Percentiles rank a stretch among this genome's conserved stretches.
Conservation (phyloP, 1,284 basidiomycete species). For the Microbotryomycetes sp. region DNA sequence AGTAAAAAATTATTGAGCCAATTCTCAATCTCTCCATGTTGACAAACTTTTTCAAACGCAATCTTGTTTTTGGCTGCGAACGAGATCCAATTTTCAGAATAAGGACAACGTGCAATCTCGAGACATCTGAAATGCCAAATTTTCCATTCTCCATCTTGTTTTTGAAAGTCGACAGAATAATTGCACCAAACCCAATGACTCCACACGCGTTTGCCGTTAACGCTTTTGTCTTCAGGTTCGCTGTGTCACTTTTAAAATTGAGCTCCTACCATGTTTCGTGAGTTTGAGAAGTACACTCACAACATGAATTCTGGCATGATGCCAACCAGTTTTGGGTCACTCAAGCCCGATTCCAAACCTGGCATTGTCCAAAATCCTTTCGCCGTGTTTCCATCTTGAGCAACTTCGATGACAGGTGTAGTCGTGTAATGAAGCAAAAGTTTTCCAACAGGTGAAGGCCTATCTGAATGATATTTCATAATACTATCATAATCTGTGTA, state of each 20-base stretch:
- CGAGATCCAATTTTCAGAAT: not conserved
- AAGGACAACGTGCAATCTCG: not conserved
- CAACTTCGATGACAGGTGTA: not conserved
- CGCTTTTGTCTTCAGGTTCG: not conserved
- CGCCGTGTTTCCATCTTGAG: not conserved
- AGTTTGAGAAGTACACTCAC: too few relatives aligned
- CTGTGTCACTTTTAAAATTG: too few relatives aligned
- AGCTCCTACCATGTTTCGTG: too few relatives aligned
- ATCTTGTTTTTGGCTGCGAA: not conserved
- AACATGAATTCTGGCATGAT: slow-evolving; percentile 4
- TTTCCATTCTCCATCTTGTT: slow-evolving; percentile 1
- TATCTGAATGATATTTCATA: not conserved
- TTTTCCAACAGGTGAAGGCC: slow-evolving; percentile 1
- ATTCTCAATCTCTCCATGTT: not conserved
- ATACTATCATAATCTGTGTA: not conserved
- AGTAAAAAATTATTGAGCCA: too few relatives aligned
- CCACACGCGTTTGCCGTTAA: not conserved
- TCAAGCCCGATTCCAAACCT: slow-evolving; percentile 1
- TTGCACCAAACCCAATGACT: slow-evolving; percentile 2
- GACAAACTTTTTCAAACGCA: not conserved
- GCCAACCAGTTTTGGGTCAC: not conserved
- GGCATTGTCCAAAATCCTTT: slow-evolving; percentile 3
- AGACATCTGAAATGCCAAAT: slow-evolving; percentile 6
- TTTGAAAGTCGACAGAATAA: not conserved
- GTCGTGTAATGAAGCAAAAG: not conserved